Conservation (phyloP, 805 yeast species). For the Candida dendrica region DNA sequence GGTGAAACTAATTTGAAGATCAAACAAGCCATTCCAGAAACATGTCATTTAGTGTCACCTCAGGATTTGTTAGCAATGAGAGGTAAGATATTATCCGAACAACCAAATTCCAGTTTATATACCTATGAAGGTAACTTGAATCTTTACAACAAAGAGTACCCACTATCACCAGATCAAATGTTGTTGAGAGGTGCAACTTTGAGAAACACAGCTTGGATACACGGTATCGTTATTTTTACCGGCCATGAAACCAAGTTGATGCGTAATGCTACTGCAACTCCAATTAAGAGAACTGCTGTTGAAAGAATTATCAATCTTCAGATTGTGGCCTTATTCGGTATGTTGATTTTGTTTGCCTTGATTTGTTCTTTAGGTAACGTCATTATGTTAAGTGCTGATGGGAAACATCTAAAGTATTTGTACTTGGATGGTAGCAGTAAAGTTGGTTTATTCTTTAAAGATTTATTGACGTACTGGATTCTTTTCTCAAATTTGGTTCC, state of each 20-base stretch:
- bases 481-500: slow-evolving; percentile 78
- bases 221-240: slow-evolving; percentile 70
- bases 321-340: slow-evolving; percentile 63
- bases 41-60: slow-evolving; percentile 40
- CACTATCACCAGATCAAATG: slow-evolving; percentile 62
- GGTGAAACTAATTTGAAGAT: slow-evolving; percentile 77
- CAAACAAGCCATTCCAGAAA: slow-evolving; percentile 63
- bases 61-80: slow-evolving; percentile 42
- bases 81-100: slow-evolving; percentile 75
- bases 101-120: slow-evolving; percentile 74
- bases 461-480: too few species aligned
- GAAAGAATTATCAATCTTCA: slow-evolving; percentile 67
- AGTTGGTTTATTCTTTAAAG: slow-evolving; percentile 67
- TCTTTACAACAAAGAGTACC: slow-evolving; percentile 35
- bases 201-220: slow-evolving; percentile 78
- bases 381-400: slow-evolving; percentile 63
- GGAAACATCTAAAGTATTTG: too few species aligned
- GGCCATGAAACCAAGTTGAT: slow-evolving; percentile 77
- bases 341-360: slow-evolving; percentile 51
- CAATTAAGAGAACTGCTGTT: slow-evolving; percentile 69
- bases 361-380: slow-evolving; percentile 67
- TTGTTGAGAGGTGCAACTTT: slow-evolving; percentile 70
- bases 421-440: slow-evolving; percentile 55
- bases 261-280: slow-evolving; percentile 75
- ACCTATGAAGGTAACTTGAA: slow-evolving; percentile 68